These are phyloP conservation scores for Purpureocillium lavendulum DNA, from an alignment of 2,329 filamentous ascomycete genomes.

Conservation along the genomic window DNA sequence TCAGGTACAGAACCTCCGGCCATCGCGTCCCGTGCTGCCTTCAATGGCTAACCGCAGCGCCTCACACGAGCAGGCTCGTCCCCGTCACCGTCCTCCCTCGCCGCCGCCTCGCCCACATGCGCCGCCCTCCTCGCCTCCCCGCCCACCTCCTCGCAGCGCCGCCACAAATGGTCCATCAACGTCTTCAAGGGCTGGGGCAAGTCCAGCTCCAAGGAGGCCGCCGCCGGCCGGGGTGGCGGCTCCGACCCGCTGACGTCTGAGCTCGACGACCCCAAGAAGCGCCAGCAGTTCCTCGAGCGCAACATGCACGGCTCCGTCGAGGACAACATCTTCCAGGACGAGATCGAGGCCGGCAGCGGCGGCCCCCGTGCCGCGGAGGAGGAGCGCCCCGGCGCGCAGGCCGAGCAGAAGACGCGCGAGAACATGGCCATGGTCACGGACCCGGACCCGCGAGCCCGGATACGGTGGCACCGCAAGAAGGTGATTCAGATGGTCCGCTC, in stretches of 20 bases:
- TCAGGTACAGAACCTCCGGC: constrained; percentile 40
- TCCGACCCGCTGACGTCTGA: constrained; percentile 18
- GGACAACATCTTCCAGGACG: constrained; percentile 57
- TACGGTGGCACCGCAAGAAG: constrained; percentile 76
- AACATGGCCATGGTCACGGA: constrained; percentile 59
- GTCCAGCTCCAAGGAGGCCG: constrained; percentile 19
- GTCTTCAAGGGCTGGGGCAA: constrained; percentile 29
- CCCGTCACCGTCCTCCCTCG: constrained; percentile 6
- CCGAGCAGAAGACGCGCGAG: constrained; percentile 31
- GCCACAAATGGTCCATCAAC: constrained; percentile 34
- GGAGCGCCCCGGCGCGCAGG: constrained; percentile 16
- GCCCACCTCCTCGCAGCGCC: constrained; percentile 18
- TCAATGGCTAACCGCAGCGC: constrained; percentile 6
- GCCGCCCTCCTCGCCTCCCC: constrained; percentile 9
- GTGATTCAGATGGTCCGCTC: constrained; percentile 66
- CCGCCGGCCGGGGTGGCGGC: constrained; percentile 12
- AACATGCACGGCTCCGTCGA: constrained; percentile 33
- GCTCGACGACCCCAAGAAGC: constrained; percentile 33
- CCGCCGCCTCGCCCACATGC: constrained; percentile 5
- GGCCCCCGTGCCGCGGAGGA: constrained; percentile 7
- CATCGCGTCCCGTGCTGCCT: neutral
- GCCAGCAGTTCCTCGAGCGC: constrained; percentile 30
- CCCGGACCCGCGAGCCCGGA: constrained; percentile 63
- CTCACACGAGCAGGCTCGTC: constrained; percentile 14
- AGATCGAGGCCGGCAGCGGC: constrained; percentile 31